Evolutionary conservation across 2,329 filamentous ascomycete species (phyloP), one percentile per base, ranked within the genome.

Genomic region (Alternaria arborescens): DNA sequence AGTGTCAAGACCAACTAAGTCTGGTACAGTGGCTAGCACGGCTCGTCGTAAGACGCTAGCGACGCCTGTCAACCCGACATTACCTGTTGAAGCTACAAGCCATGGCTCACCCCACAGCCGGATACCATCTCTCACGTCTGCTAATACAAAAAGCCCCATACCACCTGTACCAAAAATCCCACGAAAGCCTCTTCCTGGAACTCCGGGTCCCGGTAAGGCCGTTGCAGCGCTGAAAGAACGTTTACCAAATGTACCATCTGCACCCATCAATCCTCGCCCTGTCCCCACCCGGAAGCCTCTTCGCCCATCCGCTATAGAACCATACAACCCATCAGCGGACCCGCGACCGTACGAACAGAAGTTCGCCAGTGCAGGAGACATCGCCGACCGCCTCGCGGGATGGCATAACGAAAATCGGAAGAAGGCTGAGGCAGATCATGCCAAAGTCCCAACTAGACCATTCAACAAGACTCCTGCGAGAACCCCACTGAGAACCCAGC

Each of bases 391-490:
- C 14, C 47, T 71, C 7, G 56, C 59, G 1, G n/a, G 52, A 43
- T 71, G 68, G 68, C 61, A 70, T 16, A 57, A 22, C 14, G 61
- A 62, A 18, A 55, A 61, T 14, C 24, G 50, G 10, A 48, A 60
- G 32, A 61, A 47, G 8, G 20, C 59, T 6, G n/a, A 34, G 1
- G 28, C 8, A 16, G 26, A 41, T 20, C 16, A 40, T 20, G 46
- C 51, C 1, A 26, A 26, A 4, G 48, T 53, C 12, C 38, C 54
- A 4, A 24, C 18, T 1, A 60, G 44, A n/a, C 32, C 51, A 46
- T 40, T 47, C 12, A 61, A 38, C 52, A 62, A 59, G 18, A 34
- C 46, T 1, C 18, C 53, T 8, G 14, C 30, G 18, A 56, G 46
- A 18, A 34, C 10, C 3, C 14, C 30, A 11, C 7, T 11, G 16